Percentiles rank a stretch among this genome's conserved stretches.
Evolutionary conservation across 1,284 basidiomycete species (phyloP).

Genomic region (Malassezia yamatoensis): DNA sequence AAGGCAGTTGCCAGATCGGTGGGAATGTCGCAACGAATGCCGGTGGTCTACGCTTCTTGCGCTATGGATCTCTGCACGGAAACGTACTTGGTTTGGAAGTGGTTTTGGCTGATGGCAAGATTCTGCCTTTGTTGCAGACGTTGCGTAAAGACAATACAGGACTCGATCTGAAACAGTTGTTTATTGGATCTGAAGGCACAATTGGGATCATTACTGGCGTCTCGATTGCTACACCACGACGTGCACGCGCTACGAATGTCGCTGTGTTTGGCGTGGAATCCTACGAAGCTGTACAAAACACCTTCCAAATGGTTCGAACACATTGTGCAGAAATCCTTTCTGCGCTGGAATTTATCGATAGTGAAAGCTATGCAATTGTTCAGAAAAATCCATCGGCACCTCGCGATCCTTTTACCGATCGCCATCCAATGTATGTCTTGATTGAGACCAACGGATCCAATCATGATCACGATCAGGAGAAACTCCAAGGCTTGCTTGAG

Average conservation of each 20-base stretch:
- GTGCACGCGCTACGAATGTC: slow-evolving; percentile 58
- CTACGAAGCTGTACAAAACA: slow-evolving; percentile 54
- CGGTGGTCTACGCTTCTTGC: slow-evolving; percentile 80
- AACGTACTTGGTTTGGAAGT: slow-evolving; percentile 94
- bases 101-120: slow-evolving; percentile 85
- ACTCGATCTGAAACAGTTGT: slow-evolving; percentile 97
- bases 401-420: slow-evolving; percentile 38
- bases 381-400: slow-evolving; percentile 52
- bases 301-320: slow-evolving; percentile 55
- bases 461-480: slow-evolving; percentile 92
- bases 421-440: slow-evolving; percentile 58
- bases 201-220: slow-evolving; percentile 90
- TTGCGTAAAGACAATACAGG: slow-evolving; percentile 97
- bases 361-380: slow-evolving; percentile 74
- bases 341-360: slow-evolving; percentile 94
- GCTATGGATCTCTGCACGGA: slow-evolving; percentile 92
- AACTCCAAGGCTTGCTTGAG: slow-evolving; percentile 74
- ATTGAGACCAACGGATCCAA: slow-evolving; percentile 92
- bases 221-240: slow-evolving; percentile 84
- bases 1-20: slow-evolving; percentile 96
- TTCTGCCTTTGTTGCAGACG: slow-evolving; percentile 51
- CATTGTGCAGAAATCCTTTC: slow-evolving; percentile 90
- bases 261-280: slow-evolving; percentile 55
- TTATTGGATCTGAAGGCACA: slow-evolving; percentile 94
- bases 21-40: slow-evolving; percentile 97